These are phyloP conservation scores for Coemansia pectinata DNA, from an alignment of 192 early-diverging fungal genomes.

Conservation along the genomic window DNA sequence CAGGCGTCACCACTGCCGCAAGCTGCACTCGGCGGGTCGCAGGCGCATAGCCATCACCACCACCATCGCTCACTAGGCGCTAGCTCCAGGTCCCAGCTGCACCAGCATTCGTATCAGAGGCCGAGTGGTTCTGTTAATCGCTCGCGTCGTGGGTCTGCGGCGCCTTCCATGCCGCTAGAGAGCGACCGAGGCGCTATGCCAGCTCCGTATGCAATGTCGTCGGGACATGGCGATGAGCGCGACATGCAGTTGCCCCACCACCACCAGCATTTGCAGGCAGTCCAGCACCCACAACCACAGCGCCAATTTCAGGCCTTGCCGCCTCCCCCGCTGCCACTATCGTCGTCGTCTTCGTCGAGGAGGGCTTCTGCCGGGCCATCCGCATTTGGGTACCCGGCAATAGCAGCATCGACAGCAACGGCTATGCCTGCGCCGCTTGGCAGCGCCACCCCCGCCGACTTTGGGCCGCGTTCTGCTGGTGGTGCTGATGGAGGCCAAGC, in stretches of 20 bases:
- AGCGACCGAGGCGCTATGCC: not conserved
- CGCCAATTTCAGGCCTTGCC: not conserved
- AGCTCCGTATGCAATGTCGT: not conserved
- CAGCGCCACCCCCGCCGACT: not conserved
- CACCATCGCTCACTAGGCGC: not conserved
- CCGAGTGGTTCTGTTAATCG: not conserved
- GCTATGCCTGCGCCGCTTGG: not conserved
- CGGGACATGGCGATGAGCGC: not conserved
- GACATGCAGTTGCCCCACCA: not conserved
- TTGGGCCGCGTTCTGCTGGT: not conserved
- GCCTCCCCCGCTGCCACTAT: not conserved
- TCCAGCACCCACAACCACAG: not conserved
- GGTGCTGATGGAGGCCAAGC: not conserved
- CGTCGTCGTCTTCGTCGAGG: conserved; percentile 8
- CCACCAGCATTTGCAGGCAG: too few relatives aligned
- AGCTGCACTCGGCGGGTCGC: not conserved
- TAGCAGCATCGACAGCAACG: not conserved
- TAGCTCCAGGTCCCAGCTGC: not conserved
- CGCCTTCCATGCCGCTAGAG: not conserved
- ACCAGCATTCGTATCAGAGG: not conserved
- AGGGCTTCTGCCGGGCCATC: conserved; percentile 2
- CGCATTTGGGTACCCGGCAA: conserved; percentile 18
- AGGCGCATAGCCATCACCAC: not conserved
- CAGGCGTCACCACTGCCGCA: not conserved
- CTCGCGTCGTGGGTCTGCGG: not conserved